Conservation (phyloP, 768 basidiomycete species). For the Sutorius australiensis region DNA sequence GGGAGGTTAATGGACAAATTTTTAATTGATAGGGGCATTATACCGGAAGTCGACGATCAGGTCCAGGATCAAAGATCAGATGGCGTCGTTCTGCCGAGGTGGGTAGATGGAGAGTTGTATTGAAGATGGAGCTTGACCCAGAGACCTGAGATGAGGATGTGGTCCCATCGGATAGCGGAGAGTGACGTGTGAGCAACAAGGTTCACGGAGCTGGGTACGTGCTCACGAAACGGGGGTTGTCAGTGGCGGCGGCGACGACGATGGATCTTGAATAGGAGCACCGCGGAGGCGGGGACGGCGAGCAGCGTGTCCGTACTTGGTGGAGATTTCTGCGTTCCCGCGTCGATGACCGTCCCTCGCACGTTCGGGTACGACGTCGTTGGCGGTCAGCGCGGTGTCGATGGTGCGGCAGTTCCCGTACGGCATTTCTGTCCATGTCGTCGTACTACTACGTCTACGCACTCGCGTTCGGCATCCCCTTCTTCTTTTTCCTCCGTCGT, state of each 20-base stretch:
- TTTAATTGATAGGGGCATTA: slow-evolving; percentile 20
- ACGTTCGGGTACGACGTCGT: not conserved
- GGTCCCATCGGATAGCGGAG: no score
- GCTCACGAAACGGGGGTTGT: not conserved
- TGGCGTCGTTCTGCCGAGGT: slow-evolving; percentile 16
- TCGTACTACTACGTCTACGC: slow-evolving; percentile 28
- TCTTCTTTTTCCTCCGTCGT: slow-evolving; percentile 25
- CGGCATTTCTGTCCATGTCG: slow-evolving; percentile 2
- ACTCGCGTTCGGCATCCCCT: slow-evolving; percentile 31
- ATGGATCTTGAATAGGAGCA: not conserved
- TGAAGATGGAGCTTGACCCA: no score
- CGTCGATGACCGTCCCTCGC: not conserved
- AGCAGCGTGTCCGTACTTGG: not conserved
- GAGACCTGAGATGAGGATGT: slow-evolving; percentile 1
- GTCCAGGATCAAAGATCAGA: slow-evolving; percentile 31
- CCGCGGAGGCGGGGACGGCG: not conserved
- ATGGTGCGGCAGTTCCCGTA: slow-evolving; percentile 16
- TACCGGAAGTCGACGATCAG: slow-evolving; percentile 24
- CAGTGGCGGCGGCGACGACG: slow-evolving; percentile 7
- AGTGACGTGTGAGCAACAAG: no score
- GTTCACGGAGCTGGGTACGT: no score
- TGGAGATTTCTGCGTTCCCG: not conserved
- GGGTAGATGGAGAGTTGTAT: no score
- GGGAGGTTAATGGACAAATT: slow-evolving; percentile 6
- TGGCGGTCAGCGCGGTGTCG: not conserved